Evolutionary conservation across 257 asterid species (phyloP).

Genomic region (Salvia splendens): DNA sequence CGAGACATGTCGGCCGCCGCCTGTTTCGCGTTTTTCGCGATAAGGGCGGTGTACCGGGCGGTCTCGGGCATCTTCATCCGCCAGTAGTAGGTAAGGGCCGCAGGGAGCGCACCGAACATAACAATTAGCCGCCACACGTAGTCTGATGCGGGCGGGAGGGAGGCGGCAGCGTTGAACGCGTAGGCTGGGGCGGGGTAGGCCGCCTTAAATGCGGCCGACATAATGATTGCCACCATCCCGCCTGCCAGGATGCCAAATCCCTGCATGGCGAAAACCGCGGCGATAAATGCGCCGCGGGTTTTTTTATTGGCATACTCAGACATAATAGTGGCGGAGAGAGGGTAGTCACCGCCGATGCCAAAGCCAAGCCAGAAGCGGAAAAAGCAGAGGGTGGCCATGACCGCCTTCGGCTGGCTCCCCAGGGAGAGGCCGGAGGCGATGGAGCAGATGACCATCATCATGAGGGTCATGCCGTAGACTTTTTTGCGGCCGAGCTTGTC

Average conservation of each 20-base stretch:
- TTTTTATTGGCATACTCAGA: conserved; percentile 69
- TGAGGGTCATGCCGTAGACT: conserved; percentile 63
- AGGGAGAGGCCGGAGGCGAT: conserved; percentile 60
- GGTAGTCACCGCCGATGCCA: conserved; percentile 80
- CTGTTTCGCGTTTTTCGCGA: conserved; percentile 47
- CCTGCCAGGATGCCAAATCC: conserved; percentile 65
- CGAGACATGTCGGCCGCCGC: conserved; percentile 59
- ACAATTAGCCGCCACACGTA: conserved; percentile 64
- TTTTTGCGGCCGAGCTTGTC: conserved; percentile 66
- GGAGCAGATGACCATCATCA: conserved; percentile 59
- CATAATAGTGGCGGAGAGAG: conserved; percentile 75
- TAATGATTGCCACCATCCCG: conserved; percentile 50
- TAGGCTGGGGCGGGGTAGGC: conserved; percentile 49
- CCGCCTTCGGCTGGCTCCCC: conserved; percentile 44
- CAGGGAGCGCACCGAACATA: conserved; percentile 63
- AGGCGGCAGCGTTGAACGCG: conserved; percentile 11
- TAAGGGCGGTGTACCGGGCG: conserved; percentile 60
- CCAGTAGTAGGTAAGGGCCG: conserved; percentile 58
- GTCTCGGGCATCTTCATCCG: conserved; percentile 75
- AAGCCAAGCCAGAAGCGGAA: conserved; percentile 77
- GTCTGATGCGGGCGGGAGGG: conserved; percentile 53
- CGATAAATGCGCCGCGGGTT: conserved; percentile 72
- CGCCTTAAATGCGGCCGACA: conserved; percentile 41
- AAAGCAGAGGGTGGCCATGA: conserved; percentile 68
- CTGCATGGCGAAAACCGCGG: conserved; percentile 79